Base-by-base conservation (phyloP, 768 basidiomycete genomes). In the Rhizopogon vulgaris region DNA sequence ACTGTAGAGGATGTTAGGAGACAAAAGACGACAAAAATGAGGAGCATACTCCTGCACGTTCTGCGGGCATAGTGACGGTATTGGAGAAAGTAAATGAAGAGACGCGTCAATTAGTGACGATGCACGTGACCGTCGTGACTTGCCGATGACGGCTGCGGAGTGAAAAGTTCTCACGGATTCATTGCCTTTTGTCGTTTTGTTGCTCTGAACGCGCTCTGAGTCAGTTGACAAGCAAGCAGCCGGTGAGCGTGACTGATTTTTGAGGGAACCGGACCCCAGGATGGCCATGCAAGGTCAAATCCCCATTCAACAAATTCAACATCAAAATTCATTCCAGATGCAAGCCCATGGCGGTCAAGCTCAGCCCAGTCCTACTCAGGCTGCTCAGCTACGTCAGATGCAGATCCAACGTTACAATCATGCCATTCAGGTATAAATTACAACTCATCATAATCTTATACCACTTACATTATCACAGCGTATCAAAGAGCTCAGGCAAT, bases 11-110 rank as follows among this genome's bases (percentile, higher is more conserved):
- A 30, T 14, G 38, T 65, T 1, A 64, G 64, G 48, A 49, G n/a
- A 45, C 4, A 6, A 7, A n/a, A 38, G 17, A 18, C 4, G 34
- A 28, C 18, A 7, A 36, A 43, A 22, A 37, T n/a, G 9, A 41
- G 18, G 4, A 27, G 69, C 82, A 49, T 70, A 90, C 89, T 38
- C 90, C 90, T 55, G 87, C 87, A 63, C 89, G 72, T 75, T 90
- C 85, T 65, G 84, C 78, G 63, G 83, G 79, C 87, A 90, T 89
- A 63, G 59, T 76, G 69, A 43, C 52, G 43, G 54, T 46, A 3
- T 10, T 17, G 38, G 17, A 10, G 14, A 15, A 6, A 34, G 43
- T 18, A 32, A 10, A 30, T 30, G 12, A 28, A 32, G 45, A 46
- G 24, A 46, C 45, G 45, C 45, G 45, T 46, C 45, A 46, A 46